Base-by-base conservation (phyloP, 148 eudicot genomes). In the Nyssa sinensis region DNA sequence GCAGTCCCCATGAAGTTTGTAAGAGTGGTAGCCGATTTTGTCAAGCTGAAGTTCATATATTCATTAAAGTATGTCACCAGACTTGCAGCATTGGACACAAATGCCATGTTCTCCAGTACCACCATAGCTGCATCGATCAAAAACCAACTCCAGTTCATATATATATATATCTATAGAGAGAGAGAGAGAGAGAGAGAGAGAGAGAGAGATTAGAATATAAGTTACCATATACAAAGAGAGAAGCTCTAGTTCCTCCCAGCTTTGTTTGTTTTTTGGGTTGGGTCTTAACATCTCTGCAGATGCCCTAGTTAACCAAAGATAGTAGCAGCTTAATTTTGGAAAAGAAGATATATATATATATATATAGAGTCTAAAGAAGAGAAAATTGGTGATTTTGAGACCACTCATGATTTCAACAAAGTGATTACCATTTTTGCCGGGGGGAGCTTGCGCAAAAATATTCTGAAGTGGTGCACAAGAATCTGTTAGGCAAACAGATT, bases 1-100 rank as follows among this genome's bases (percentile, higher is more conserved):
- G 86, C 69, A 7, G 85, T 77, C 29, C 89, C 89, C 78, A 83
- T 31, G 75, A 78, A 83, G 69, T 86, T 86, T 47, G 89, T 86
- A 5, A 86, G 85, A 0, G 86, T 78, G 25, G 75, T 86, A 21
- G 89, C 89, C 14, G 89, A 86, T 64, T 86, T 86, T n/a, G 89
- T 86, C 72, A 83, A 67, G 74, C 82, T 77, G 78, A 83, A 86
- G 81, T 86, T 86, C 89, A 86, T 86, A 73, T 77, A 83, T 8
- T 87, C 87, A 25, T 76, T 78, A 70, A 86, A 86, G 69, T 86
- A 86, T 7, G 77, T 84, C 3, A 81, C 44, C 16, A 84, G 70
- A 69, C 87, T 81, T 8, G 79, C 81, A 37, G 76, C 81, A 37
- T 76, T 84, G 1, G 85, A 66, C 12, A 79, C 41, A 71, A 84